Conservation (phyloP, 2,329 filamentous ascomycete genomes). For the Monosporascus sp. region DNA sequence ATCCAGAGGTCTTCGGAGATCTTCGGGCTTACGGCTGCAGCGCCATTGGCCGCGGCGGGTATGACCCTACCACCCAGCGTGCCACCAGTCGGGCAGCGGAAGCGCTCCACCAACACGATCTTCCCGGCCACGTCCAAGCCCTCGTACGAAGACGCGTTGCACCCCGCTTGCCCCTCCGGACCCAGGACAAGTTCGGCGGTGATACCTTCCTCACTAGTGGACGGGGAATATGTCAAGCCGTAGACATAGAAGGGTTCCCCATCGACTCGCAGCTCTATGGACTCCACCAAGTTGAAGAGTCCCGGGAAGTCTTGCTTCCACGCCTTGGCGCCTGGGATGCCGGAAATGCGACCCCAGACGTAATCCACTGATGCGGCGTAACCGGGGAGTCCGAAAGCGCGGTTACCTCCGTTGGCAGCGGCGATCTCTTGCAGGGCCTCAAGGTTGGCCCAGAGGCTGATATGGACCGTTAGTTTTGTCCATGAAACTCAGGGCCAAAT, state of each 20-base stretch:
- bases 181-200: slow-evolving; percentile 35
- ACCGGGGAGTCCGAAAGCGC: slow-evolving; percentile 47
- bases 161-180: slow-evolving; percentile 32
- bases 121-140: slow-evolving; percentile 32
- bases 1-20: too few relatives aligned
- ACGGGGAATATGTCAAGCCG: slow-evolving; percentile 42
- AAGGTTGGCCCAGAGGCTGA: slow-evolving; percentile 40
- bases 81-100: slow-evolving; percentile 34
- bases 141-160: slow-evolving; percentile 29
- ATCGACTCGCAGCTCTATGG: slow-evolving; percentile 33
- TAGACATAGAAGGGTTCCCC: slow-evolving; percentile 32
- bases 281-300: slow-evolving; percentile 34
- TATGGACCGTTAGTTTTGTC: background rate
- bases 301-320: slow-evolving; percentile 47
- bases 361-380: slow-evolving; percentile 46
- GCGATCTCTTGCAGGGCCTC: slow-evolving; percentile 42
- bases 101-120: slow-evolving; percentile 36
- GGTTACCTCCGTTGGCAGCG: slow-evolving; percentile 44
- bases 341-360: slow-evolving; percentile 39
- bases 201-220: slow-evolving; percentile 38
- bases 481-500: background rate
- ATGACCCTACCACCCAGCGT: slow-evolving; percentile 34
- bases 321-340: slow-evolving; percentile 29
- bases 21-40: slow-evolving; percentile 28
- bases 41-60: slow-evolving; percentile 29